Percentiles rank a stretch among this genome's conserved stretches.
Evolutionary conservation across 768 basidiomycete genomes (phyloP).

Genomic region (Clitopilus passeckerianus): DNA sequence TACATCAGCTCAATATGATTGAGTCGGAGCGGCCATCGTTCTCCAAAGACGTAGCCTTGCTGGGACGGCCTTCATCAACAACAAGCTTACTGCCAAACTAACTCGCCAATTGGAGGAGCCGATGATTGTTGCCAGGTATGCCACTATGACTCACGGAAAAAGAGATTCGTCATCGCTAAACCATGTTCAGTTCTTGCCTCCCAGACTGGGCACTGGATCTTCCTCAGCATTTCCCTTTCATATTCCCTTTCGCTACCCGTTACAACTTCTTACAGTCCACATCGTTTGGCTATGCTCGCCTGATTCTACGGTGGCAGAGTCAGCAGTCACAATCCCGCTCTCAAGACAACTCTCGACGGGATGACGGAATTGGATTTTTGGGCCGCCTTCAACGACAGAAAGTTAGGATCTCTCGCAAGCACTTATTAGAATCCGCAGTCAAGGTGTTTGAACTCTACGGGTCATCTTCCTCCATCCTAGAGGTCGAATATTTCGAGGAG

Average conservation of each 20-base stretch:
- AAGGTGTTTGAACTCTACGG: constrained; percentile 98
- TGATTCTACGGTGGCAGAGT: constrained; percentile 93
- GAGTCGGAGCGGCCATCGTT: constrained; percentile 58
- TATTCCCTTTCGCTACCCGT: constrained; percentile 97
- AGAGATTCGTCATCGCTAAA: constrained; percentile 3
- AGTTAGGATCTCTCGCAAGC: constrained; percentile 91
- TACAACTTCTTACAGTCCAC: constrained; percentile 97
- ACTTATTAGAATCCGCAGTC: constrained; percentile 92
- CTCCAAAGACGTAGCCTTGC: constrained; percentile 53
- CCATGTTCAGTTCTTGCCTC: constrained; percentile 69
- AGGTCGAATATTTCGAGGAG: constrained; percentile 99
- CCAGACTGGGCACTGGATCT: constrained; percentile 98
- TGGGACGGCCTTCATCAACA: constrained; percentile 91
- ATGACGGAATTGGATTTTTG: constrained; percentile 90
- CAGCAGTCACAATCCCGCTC: constrained; percentile 74
- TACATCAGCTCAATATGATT: constrained; percentile 78
- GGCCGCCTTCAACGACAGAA: constrained; percentile 93
- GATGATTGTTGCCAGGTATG: constrained; percentile 96
- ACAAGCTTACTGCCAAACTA: constrained; percentile 97
- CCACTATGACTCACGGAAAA: not conserved
- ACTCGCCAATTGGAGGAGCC: constrained; percentile 95
- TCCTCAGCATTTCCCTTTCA: constrained; percentile 95
- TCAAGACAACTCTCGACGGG: constrained; percentile 76
- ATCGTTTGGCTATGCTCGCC: constrained; percentile 93
- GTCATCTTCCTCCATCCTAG: constrained; percentile 87